These are phyloP conservation scores for Gracilaria caudata DNA, from an alignment of 23 red algal genomes.

Conservation along the genomic window DNA sequence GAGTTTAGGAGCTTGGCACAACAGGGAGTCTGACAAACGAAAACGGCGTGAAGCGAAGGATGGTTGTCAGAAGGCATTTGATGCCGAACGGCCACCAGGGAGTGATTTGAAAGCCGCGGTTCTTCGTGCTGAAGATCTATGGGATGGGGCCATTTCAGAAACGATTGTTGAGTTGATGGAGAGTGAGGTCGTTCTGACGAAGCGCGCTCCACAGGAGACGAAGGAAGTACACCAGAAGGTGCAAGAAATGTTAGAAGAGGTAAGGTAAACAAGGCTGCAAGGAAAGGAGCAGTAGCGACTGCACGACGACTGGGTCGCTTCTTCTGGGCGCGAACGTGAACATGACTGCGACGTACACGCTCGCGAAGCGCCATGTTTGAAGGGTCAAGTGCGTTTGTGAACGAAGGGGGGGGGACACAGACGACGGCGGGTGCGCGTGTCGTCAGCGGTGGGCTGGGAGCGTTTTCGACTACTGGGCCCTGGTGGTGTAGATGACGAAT, in stretches of 20 bases:
- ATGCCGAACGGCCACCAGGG: not conserved
- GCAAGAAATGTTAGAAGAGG: conserved; percentile 14
- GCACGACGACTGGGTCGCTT: conserved; percentile 10
- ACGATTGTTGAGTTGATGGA: not conserved
- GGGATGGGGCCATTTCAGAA: not conserved
- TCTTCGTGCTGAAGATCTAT: not conserved
- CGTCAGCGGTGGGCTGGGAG: no score
- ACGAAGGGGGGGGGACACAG: not conserved
- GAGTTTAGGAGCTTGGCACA: conserved; percentile 4
- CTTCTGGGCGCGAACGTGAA: not conserved
- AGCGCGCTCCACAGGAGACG: not conserved
- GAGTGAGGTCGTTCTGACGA: not conserved
- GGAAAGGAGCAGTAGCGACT: not conserved
- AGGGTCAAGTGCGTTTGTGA: not conserved
- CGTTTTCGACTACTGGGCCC: no score
- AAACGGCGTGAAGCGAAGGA: conserved; percentile 38
- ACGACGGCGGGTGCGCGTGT: not conserved
- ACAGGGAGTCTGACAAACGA: conserved; percentile 46
- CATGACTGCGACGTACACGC: not conserved
- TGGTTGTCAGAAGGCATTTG: not conserved
- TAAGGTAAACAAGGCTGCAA: not conserved
- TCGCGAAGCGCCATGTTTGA: conserved; percentile 19
- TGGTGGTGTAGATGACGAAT: no score
- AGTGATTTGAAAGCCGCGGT: not conserved
- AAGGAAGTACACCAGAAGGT: not conserved